Evolutionary conservation across 2,329 filamentous ascomycete species (phyloP).

Genomic region (Hypoxylon sp.): DNA sequence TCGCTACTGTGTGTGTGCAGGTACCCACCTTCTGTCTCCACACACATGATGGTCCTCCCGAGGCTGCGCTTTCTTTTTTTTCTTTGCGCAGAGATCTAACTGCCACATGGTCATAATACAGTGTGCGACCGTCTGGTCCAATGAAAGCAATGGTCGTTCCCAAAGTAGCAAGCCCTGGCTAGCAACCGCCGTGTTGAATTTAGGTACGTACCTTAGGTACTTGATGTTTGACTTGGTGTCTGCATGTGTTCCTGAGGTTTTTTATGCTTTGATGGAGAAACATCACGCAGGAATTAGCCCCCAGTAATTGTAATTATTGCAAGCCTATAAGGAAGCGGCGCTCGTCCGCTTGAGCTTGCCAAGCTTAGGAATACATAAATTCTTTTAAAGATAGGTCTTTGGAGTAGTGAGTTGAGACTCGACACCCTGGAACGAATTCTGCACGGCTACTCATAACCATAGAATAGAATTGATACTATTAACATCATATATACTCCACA

Average conservation of each 20-base stretch:
- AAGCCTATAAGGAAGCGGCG: neutral
- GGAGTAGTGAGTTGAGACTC: neutral
- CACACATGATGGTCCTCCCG: slow-evolving; percentile 14
- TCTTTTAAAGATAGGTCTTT: neutral
- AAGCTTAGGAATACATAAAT: slow-evolving; percentile 5
- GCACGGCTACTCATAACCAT: neutral
- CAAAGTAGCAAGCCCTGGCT: slow-evolving; percentile 38
- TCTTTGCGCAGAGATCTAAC: slow-evolving; percentile 22
- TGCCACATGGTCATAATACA: slow-evolving; percentile 40
- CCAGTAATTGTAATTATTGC: neutral
- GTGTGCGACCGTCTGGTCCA: slow-evolving; percentile 29
- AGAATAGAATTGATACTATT: slow-evolving; percentile 2
- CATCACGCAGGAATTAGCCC: slow-evolving; percentile 1
- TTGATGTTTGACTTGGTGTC: neutral
- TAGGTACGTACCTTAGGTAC: neutral
- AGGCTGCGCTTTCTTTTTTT: slow-evolving; percentile 16
- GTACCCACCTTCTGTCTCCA: slow-evolving; percentile 8
- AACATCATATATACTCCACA: neutral
- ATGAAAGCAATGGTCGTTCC: slow-evolving; percentile 24
- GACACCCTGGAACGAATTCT: neutral
- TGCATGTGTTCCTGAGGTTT: neutral
- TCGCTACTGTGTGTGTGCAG: neutral
- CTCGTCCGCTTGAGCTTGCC: slow-evolving; percentile 15
- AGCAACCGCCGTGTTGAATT: slow-evolving; percentile 12
- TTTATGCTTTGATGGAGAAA: slow-evolving; percentile 1